Evolutionary conservation across 2,329 filamentous ascomycete genomes (phyloP).

Genomic region (Aspergillus melleus): DNA sequence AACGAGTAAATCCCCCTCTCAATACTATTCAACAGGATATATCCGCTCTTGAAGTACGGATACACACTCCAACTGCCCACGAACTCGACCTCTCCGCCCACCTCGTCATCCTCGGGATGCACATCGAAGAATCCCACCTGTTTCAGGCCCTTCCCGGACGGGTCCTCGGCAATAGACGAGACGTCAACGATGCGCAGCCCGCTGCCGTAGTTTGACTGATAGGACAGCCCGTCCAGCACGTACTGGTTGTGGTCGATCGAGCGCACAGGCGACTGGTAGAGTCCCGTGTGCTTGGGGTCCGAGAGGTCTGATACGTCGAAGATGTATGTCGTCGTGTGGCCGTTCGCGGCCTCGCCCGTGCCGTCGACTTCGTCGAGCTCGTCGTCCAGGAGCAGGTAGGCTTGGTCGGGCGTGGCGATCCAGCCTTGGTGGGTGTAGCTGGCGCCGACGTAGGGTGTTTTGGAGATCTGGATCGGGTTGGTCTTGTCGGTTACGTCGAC

Average conservation of each 20-base stretch:
- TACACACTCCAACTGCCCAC: slow-evolving; percentile 20
- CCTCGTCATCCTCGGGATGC: slow-evolving; percentile 17
- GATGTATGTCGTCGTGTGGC: slow-evolving; percentile 22
- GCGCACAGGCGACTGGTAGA: slow-evolving; percentile 19
- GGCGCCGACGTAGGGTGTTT: slow-evolving; percentile 18
- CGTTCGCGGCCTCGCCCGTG: slow-evolving; percentile 18
- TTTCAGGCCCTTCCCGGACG: slow-evolving; percentile 12
- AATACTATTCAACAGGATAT: slow-evolving; percentile 20
- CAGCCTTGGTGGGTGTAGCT: slow-evolving; percentile 22
- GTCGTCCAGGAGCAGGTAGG: slow-evolving; percentile 20
- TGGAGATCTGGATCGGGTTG: slow-evolving; percentile 17
- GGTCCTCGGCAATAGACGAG: slow-evolving; percentile 14
- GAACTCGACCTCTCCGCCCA: slow-evolving; percentile 15
- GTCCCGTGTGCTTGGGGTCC: slow-evolving; percentile 16
- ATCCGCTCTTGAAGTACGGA: slow-evolving; percentile 17
- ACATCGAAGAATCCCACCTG: slow-evolving; percentile 20
- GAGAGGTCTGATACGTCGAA: slow-evolving; percentile 18
- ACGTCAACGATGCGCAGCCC: slow-evolving; percentile 21
- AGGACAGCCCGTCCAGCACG: slow-evolving; percentile 17
- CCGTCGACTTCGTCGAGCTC: slow-evolving; percentile 19
- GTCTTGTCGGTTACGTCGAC: slow-evolving; percentile 18
- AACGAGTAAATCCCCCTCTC: slow-evolving; percentile 20
- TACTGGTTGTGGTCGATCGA: slow-evolving; percentile 24
- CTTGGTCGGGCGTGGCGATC: slow-evolving; percentile 12
- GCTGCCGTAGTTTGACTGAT: slow-evolving; percentile 20